These are phyloP conservation scores for Solanum piurae DNA, from an alignment of 257 asterid species.

Conservation along the genomic window DNA sequence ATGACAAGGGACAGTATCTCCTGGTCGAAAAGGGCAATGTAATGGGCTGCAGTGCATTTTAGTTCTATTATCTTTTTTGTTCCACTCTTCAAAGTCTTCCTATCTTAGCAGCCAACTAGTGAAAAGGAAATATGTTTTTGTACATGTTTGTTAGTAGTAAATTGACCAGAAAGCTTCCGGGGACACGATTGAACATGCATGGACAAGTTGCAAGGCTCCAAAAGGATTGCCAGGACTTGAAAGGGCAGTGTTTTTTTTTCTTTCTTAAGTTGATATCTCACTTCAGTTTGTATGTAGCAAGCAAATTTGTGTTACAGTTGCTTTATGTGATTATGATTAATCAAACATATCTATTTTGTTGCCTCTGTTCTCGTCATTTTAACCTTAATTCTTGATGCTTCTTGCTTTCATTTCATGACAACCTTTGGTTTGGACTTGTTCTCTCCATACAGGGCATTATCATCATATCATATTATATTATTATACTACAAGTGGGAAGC, in stretches of 20 bases:
- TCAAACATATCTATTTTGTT: not conserved
- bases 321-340: not conserved
- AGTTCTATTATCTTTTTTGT: not conserved
- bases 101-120: not conserved
- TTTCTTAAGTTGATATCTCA: not conserved
- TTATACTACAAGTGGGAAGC: too few species aligned
- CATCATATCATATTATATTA: too few species aligned
- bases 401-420: not conserved
- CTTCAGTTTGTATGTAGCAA: not conserved
- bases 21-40: not conserved
- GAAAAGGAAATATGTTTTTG: not conserved
- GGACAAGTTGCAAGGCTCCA: slow-evolving; percentile 1
- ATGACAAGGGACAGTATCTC: not conserved
- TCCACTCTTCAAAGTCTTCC: not conserved
- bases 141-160: not conserved
- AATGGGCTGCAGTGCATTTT: slow-evolving; percentile 1
- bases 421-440: not conserved
- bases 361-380: not conserved
- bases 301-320: not conserved
- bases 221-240: not conserved
- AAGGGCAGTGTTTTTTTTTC: not conserved
- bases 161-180: not conserved
- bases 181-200: not conserved
- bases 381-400: not conserved
- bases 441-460: not conserved